These are phyloP conservation scores for Floccularia luteovirens DNA, from an alignment of 768 basidiomycete species.

Conservation along the genomic window DNA sequence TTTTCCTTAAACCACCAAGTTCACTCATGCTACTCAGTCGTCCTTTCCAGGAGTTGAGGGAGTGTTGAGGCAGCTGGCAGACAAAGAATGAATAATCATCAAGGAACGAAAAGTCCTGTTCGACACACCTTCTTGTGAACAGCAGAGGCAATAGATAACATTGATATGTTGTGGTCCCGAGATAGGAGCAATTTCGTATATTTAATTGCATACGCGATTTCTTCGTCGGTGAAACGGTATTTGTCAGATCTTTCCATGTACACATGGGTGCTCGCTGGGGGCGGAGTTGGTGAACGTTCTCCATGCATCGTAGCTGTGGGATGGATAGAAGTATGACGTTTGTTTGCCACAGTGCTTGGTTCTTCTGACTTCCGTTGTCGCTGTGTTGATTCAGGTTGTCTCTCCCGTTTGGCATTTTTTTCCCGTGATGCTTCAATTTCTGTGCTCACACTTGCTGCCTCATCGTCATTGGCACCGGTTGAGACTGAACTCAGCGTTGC, in stretches of 20 bases:
- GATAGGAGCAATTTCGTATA: slow-evolving; percentile 39
- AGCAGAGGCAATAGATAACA: slow-evolving; percentile 24
- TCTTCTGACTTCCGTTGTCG: too few relatives aligned
- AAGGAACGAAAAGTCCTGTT: slow-evolving; percentile 3
- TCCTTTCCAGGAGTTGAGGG: slow-evolving; percentile 39
- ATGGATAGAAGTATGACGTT: too few relatives aligned
- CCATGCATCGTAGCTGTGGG: too few relatives aligned
- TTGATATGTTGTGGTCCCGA: slow-evolving; percentile 38
- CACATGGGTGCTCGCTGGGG: slow-evolving; percentile 13
- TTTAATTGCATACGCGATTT: slow-evolving; percentile 36
- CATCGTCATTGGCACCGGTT: neutral
- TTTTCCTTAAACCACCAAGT: slow-evolving; percentile 41
- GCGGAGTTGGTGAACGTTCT: slow-evolving; percentile 38
- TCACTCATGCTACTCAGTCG: slow-evolving; percentile 24
- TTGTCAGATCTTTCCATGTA: too few relatives aligned
- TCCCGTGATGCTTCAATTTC: neutral
- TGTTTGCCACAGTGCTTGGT: too few relatives aligned
- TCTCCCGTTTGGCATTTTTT: neutral
- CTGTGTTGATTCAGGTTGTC: too few relatives aligned
- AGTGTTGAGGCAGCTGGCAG: slow-evolving; percentile 55
- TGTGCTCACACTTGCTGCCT: slow-evolving; percentile 6
- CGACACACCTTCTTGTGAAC: slow-evolving; percentile 47
- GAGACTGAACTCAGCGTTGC: neutral
- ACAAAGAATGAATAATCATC: neutral
- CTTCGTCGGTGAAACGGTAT: slow-evolving; percentile 41